Base-by-base conservation (phyloP, 768 basidiomycete species). In the Coprinopsis strossmayeri region DNA sequence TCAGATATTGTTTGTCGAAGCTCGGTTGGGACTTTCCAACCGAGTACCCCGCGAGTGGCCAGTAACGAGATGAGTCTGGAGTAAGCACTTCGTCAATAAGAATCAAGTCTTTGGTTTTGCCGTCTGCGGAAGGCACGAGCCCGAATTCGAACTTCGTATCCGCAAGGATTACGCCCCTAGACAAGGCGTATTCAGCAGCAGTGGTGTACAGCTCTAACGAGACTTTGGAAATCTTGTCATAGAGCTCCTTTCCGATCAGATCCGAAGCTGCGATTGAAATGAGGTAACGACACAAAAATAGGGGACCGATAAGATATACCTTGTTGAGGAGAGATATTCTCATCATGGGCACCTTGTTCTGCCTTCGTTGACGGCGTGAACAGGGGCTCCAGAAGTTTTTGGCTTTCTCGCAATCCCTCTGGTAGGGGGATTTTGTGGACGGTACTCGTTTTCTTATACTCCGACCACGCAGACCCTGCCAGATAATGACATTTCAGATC, bases 121-220 rank as follows among this genome's bases (percentile, higher is more conserved):
- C 41, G 15, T 35, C 12, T 17, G 65, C 34, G 5, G 69, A 65
- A 2, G 69, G 71, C 41, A 92, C 59, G 37, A 97, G 78, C 3
- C 96, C 96, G 60, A 99, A 99, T 69, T 98, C 96, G 65, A 98
- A 97, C 64, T 99, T 99, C 34, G 94, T 98, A 65, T 99, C 95
- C 20, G 93, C 96, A 37, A 99, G 82, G 58, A 98, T 96, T 49
- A 98, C 73, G 15, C 91, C 94, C 3, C 81, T 77, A 4, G 77
- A 72, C 23, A 71, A 68, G 7, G 91, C 89, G 58, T 91, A 79
- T 23, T 71, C 77, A 0, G 90, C 81, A 1, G 93, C 94, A 34
- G 79, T 73, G 34, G 70, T 72, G 70, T 91, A 92, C 1, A 92
- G 68, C 50, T 73, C 66, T 3, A 93, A 56, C 1, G 90, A 76